phyloP scores from a whole-genome alignment of 805 yeast species.

The Pichia rugopelliculosa region DNA sequence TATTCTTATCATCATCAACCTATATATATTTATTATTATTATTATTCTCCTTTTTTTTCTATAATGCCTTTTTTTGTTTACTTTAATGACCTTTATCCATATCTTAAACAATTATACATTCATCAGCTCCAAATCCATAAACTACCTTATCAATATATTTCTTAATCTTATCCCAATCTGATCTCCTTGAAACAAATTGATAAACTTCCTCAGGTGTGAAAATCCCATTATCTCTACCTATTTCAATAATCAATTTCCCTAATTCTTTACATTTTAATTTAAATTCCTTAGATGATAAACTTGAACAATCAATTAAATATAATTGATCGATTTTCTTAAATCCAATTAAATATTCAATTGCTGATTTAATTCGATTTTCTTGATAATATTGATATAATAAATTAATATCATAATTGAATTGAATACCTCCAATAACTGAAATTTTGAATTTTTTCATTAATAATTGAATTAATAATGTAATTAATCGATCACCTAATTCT shows the following conservation, averaged over 20 bases:
- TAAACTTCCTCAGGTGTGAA: constrained; percentile 91
- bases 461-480: constrained; percentile 65
- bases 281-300: constrained; percentile 21
- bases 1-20: not conserved
- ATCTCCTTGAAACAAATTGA: constrained; percentile 79
- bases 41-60: not conserved
- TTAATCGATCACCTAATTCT: constrained; percentile 85
- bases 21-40: not conserved
- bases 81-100: not conserved
- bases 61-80: not conserved
- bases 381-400: constrained; percentile 67
- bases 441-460: constrained; percentile 61
- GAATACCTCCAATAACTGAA: constrained; percentile 76
- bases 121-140: constrained; percentile 81
- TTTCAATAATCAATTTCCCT: constrained; percentile 76
- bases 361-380: constrained; percentile 52
- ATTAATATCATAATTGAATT: constrained; percentile 75
- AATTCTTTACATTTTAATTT: constrained; percentile 72
- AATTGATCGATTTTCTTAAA: constrained; percentile 80
- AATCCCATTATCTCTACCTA: constrained; percentile 80
- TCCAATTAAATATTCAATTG: constrained; percentile 70
- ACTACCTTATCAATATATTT: constrained; percentile 86
- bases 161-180: constrained; percentile 76
- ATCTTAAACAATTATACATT: constrained; percentile 54
- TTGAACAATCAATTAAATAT: constrained; percentile 53